phyloP scores from a whole-genome alignment of 495 filamentous ascomycete genomes.

The Astrocystis sublimbata region DNA sequence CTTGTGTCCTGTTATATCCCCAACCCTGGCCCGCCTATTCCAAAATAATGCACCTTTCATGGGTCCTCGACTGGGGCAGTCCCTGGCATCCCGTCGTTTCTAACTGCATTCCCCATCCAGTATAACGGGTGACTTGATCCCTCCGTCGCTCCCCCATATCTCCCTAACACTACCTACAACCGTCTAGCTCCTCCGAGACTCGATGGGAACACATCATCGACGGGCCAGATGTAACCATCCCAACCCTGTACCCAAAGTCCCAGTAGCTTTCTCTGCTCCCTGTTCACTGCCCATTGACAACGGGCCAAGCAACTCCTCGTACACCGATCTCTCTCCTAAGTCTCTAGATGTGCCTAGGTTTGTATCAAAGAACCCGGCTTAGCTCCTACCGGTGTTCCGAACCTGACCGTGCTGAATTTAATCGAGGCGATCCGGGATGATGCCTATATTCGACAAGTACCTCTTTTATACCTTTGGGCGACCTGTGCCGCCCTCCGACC shows the following conservation, averaged over 20 bases:
- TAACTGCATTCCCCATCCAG: conserved; percentile 33
- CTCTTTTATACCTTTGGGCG: conserved; percentile 51
- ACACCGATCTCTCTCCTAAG: conserved; percentile 45
- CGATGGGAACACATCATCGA: conserved; percentile 42
- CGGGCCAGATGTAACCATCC: conserved; percentile 48
- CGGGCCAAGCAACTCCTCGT: conserved; percentile 47
- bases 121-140: conserved; percentile 22
- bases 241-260: conserved; percentile 39
- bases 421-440: conserved; percentile 38
- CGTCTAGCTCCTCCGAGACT: conserved; percentile 11
- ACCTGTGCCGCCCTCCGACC: conserved; percentile 47
- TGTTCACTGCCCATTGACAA: conserved; percentile 39
- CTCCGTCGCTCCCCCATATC: conserved; percentile 32
- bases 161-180: conserved; percentile 27
- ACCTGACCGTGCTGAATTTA: conserved; percentile 46
- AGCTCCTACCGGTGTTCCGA: conserved; percentile 55
- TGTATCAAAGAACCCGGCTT: conserved; percentile 54
- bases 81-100: conserved; percentile 32
- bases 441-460: conserved; percentile 37
- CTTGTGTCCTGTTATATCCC: conserved; percentile 37
- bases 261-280: conserved; percentile 37
- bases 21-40: conserved; percentile 31
- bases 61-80: conserved; percentile 32
- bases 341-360: conserved; percentile 50
- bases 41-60: conserved; percentile 32